Conservation (phyloP, 768 basidiomycete genomes). For the Sarcomyxa edulis region DNA sequence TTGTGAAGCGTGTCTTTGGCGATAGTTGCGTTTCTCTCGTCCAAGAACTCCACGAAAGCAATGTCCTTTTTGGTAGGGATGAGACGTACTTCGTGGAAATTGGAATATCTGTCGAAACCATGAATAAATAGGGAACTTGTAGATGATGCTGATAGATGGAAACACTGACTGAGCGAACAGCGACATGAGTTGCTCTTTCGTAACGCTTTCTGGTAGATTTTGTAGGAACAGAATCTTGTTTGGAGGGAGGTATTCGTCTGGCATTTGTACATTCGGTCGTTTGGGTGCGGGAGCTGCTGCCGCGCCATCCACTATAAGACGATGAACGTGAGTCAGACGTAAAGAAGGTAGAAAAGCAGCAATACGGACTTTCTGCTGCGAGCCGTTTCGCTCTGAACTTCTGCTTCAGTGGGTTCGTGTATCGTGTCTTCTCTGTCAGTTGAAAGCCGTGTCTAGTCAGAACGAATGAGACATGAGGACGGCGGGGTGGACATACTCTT, state of each 20-base stretch:
- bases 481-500: constrained; percentile 72
- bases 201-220: constrained; percentile 90
- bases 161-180: constrained; percentile 83
- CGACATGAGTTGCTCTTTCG: constrained; percentile 85
- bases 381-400: constrained; percentile 80
- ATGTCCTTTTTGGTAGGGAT: constrained; percentile 97
- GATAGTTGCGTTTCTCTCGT: constrained; percentile 85
- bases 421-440: constrained; percentile 65
- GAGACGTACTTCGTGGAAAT: constrained; percentile 95
- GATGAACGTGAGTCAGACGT: constrained; percentile 9
- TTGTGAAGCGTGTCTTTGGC: constrained; percentile 98
- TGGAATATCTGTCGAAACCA: constrained; percentile 66
- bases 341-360: constrained; percentile 5
- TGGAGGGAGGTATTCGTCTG: constrained; percentile 98
- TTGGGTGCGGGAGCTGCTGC: constrained; percentile 62
- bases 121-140: background rate
- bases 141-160: background rate
- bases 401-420: constrained; percentile 84
- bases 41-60: constrained; percentile 95
- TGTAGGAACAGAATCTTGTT: constrained; percentile 99
- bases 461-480: background rate
- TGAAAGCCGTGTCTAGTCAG: constrained; percentile 6
- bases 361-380: constrained; percentile 67
- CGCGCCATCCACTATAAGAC: constrained; percentile 57
- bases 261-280: constrained; percentile 90